Evolutionary conservation across 148 eudicot genomes (phyloP).

Genomic region (Rhododendron vialii): DNA sequence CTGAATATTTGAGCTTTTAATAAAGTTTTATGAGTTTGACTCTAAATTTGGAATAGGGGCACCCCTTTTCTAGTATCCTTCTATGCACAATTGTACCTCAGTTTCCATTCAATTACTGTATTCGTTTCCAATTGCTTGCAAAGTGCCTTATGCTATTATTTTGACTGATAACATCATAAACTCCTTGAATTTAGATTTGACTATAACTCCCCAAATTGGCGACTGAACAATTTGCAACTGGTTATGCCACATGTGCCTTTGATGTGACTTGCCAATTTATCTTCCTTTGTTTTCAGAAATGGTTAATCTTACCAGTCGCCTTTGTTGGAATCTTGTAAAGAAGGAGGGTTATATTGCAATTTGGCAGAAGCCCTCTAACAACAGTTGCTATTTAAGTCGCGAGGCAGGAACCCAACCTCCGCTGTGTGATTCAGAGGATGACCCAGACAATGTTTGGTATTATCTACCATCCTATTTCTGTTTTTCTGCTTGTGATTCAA

Average conservation of each 20-base stretch:
- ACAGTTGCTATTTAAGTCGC: conserved; percentile 79
- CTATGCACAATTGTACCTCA: background rate
- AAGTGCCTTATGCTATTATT: background rate
- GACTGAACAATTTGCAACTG: background rate
- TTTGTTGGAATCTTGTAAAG: conserved; percentile 94
- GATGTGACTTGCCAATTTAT: background rate
- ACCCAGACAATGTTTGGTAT: conserved; percentile 92
- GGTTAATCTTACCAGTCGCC: conserved; percentile 76
- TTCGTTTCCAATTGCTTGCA: background rate
- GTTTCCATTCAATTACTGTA: background rate
- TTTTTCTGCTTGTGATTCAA: background rate
- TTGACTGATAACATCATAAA: background rate
- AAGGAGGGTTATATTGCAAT: conserved; percentile 95
- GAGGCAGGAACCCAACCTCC: conserved; percentile 66
- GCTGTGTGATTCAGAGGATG: conserved; percentile 71
- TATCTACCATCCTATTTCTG: conserved; percentile 4
- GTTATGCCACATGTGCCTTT: background rate
- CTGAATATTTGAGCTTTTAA: background rate
- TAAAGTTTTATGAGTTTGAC: background rate
- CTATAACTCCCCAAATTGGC: background rate
- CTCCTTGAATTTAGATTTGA: background rate
- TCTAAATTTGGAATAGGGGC: background rate
- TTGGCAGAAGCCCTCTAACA: conserved; percentile 95
- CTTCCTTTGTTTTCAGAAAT: conserved; percentile 48
- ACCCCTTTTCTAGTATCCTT: background rate